Evolutionary conservation across 2,329 filamentous ascomycete species (phyloP), one percentile per base, ranked within the genome.

Genomic region (Cladosporium sp.): DNA sequence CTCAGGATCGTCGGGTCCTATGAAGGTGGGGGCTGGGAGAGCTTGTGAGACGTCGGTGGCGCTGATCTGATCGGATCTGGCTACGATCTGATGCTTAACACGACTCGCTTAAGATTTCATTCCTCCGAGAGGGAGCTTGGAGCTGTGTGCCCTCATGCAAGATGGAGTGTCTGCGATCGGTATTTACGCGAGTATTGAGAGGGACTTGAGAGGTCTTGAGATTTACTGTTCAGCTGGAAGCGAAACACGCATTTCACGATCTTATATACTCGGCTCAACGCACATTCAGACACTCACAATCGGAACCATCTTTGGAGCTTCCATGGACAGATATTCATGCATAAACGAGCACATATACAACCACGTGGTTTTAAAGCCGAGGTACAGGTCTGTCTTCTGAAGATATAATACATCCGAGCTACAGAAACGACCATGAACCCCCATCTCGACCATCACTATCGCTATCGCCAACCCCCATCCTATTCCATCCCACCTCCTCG

Each of bases 341-440:
- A 24, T 47, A 21, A 47, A 47, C n/a, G 41, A 47, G 41, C 41
- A 47, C n/a, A 21, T 47, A 12, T 21, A 21, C 41, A 47, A 47
- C 41, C 41, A 47, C 41, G 41, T 47, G 41, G n/a, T 1, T 11
- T 21, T 36, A 11, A 36, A 47, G 41, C 41, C 41, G 41, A 47
- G 41, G 41, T 47, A 21, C n/a, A 47, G 41, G 41, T 47, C 41
- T 47, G n/a, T 54, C 18, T 57, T 57, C 28, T 21, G 30, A 57
- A 61, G 47, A 62, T 62, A 62, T 62, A 62, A 21, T 62, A 62
- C 59, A 62, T 62, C 47, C 59, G 47, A 54, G 59, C 32, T 54
- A 62, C 47, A 54, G 18, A 54, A 36, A 52, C 36, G n/a, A 44
- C 49, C 49, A 38, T 18, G 18, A 26, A 15, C 3, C 28, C 34